These are phyloP conservation scores for Nicotiana tomentosiformis DNA, from an alignment of 257 asterid genomes.

Conservation along the genomic window DNA sequence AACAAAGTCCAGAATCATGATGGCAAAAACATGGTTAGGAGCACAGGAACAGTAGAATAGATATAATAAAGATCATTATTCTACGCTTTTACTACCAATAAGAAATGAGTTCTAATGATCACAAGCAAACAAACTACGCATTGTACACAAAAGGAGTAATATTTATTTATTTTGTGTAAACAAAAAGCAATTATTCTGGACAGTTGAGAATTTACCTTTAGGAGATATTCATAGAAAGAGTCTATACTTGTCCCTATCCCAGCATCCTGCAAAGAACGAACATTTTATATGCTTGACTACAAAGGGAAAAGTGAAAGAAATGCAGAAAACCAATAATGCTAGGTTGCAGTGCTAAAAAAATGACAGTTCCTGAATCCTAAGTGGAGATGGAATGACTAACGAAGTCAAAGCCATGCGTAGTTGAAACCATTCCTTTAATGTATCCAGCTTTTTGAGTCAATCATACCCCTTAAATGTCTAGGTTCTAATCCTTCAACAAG, in stretches of 20 bases:
- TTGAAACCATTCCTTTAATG: neutral
- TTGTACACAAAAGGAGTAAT: neutral
- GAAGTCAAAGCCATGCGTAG: neutral
- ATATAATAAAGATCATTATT: neutral
- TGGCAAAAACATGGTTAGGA: neutral
- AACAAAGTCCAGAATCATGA: neutral
- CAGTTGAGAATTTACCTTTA: slow-evolving; percentile 57
- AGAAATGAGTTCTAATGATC: neutral
- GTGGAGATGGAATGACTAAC: neutral
- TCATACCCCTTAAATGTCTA: neutral
- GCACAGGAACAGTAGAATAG: neutral
- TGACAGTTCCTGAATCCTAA: neutral
- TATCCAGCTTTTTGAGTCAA: neutral
- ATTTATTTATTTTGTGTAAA: neutral
- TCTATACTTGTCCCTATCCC: slow-evolving; percentile 99
- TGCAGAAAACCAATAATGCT: neutral
- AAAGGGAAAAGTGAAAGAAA: slow-evolving; percentile 4
- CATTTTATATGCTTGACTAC: slow-evolving; percentile 10
- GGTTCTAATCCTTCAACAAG: neutral
- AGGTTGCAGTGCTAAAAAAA: neutral
- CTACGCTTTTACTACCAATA: neutral
- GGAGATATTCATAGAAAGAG: slow-evolving; percentile 92
- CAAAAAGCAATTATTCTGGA: neutral
- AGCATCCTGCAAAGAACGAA: slow-evolving; percentile 74
- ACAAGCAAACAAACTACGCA: neutral